These are phyloP conservation scores for Neurospora sp. DNA, from an alignment of 495 filamentous ascomycete genomes.

Conservation along the genomic window DNA sequence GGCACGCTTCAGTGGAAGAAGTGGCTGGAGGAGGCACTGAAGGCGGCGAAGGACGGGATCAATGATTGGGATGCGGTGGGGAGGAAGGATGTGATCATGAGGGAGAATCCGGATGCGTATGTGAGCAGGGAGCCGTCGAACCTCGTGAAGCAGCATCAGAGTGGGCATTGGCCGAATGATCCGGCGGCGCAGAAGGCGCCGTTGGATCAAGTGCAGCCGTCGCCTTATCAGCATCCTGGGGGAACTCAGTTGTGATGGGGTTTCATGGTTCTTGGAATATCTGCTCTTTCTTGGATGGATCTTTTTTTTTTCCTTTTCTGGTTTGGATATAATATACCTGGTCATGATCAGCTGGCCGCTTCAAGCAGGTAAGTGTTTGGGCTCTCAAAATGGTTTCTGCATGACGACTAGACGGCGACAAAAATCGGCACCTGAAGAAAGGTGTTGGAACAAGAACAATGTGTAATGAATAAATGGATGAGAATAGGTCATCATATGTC, in stretches of 20 bases:
- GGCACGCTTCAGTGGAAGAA: slow-evolving; percentile 37
- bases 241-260: not conserved
- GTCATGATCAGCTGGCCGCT: not conserved
- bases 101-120: slow-evolving; percentile 11
- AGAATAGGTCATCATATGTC: not conserved
- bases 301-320: not conserved
- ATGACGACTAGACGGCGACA: not conserved
- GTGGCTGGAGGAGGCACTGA: slow-evolving; percentile 41
- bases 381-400: not conserved
- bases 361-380: not conserved
- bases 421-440: not conserved
- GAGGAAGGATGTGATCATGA: slow-evolving; percentile 40
- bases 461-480: not conserved
- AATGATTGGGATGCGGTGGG: slow-evolving; percentile 37
- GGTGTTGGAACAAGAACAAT: not conserved
- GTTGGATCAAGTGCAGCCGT: slow-evolving; percentile 9
- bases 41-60: slow-evolving; percentile 23
- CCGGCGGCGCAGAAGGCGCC: slow-evolving; percentile 14
- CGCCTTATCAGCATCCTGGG: not conserved
- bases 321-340: not conserved
- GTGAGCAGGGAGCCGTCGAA: not conserved
- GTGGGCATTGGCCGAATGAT: not conserved
- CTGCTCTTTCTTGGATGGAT: not conserved
- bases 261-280: not conserved
- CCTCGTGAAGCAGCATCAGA: not conserved